Evolutionary conservation across 169 alveolate species (phyloP), one percentile per base, ranked within the genome.

Genomic region (Plasmodium yoelii): DNA sequence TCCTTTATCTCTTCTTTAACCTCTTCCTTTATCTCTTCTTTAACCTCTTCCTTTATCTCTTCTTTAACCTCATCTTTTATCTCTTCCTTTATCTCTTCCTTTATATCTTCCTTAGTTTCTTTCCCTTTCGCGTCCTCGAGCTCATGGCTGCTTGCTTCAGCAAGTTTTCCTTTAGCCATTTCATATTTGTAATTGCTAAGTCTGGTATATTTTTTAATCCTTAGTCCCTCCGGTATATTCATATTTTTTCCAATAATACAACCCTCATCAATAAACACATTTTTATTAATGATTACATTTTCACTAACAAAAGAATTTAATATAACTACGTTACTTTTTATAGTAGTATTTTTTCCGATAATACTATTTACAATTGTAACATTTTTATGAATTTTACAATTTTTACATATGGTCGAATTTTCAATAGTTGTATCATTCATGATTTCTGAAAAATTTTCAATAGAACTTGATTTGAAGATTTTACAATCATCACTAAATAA

Each of bases 381-480:
- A 67, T 82, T 82, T 82, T 82, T 82, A 67, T 82, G 84, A n/a
- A 82, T 65, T 65, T 82, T 82, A 71, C 84, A 82, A 82, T 82
- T 82, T 67, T 82, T 82, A 47, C 90, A 67, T 28, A 82, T 82
- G n/a, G 56, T 46, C 26, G 90, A 82, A 67, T 67, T 82, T 82
- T 82, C 90, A 55, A 82, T 82, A 56, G 49, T n/a, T 34, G 73
- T 28, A 10, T 82, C 56, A 18, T 53, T 82, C 47, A 70, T 53
- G 34, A 82, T 67, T 34, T 82, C 80, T n/a, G 61, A 39, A 59
- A 53, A 65, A 2, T 44, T 82, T 55, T 67, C 90, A 42, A 82
- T 53, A 47, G 53, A 47, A 22, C 67, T 82, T 18, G 68, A 53
- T 82, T 82, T 82, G 18, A 67, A 46, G 22, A 82, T 55, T 59